Evolutionary conservation across 345 rosid species (phyloP).

Genomic region (Sisymbrium altissimum): DNA sequence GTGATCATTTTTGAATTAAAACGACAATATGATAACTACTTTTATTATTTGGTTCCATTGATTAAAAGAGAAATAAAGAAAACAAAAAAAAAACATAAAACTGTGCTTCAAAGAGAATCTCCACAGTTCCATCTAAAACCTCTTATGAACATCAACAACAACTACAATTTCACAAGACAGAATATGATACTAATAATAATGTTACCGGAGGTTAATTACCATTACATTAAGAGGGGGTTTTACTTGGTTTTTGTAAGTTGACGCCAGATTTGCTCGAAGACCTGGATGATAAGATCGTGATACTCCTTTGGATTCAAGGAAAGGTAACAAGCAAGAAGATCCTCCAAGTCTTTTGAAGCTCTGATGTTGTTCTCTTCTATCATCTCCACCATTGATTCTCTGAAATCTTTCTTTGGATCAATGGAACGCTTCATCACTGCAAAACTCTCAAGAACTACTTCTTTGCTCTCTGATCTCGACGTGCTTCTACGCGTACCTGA

Average conservation of each 20-base stretch:
- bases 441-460: slow-evolving; percentile 42
- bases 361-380: slow-evolving; percentile 69
- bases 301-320: slow-evolving; percentile 62
- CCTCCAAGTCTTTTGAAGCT: slow-evolving; percentile 66
- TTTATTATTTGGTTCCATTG: slow-evolving; percentile 12
- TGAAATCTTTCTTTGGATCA: slow-evolving; percentile 81
- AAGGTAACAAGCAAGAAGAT: slow-evolving; percentile 85
- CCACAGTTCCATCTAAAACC: neutral
- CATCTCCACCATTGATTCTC: slow-evolving; percentile 92
- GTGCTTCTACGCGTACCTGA: slow-evolving; percentile 35
- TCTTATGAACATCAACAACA: slow-evolving; percentile 24
- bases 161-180: slow-evolving; percentile 7
- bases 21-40: slow-evolving; percentile 32
- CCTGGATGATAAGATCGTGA: slow-evolving; percentile 67
- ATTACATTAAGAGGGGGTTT: neutral
- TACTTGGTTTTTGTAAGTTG: slow-evolving; percentile 17
- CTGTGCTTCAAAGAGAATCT: neutral
- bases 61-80: neutral
- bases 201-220: neutral
- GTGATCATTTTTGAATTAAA: slow-evolving; percentile 15
- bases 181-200: slow-evolving; percentile 10
- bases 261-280: slow-evolving; percentile 78
- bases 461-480: slow-evolving; percentile 35
- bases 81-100: neutral
- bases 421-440: slow-evolving; percentile 64